Evolutionary conservation across 768 basidiomycete genomes (phyloP).

Genomic region (Hemileccinum impolitum): DNA sequence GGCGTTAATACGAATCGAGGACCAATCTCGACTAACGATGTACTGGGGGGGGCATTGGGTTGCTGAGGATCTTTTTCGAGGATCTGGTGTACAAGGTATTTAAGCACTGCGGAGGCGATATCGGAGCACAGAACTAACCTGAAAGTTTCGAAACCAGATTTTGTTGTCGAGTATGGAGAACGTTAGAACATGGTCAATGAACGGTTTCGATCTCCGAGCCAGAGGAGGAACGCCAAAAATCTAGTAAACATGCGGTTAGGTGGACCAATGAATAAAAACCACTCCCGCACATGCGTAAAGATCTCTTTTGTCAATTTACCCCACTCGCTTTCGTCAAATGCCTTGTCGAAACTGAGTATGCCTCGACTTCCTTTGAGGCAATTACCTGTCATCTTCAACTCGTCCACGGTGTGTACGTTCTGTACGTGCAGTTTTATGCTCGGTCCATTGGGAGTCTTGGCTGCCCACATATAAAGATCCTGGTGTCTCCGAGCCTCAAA

Average conservation of each 20-base stretch:
- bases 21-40: conserved; percentile 92
- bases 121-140: conserved; percentile 48
- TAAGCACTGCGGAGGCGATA: background rate
- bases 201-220: conserved; percentile 92
- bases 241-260: conserved; percentile 39
- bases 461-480: conserved; percentile 95
- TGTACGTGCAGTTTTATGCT: conserved; percentile 97
- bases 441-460: conserved; percentile 96
- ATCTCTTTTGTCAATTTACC: conserved; percentile 87
- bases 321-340: conserved; percentile 87
- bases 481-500: conserved; percentile 96
- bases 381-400: conserved; percentile 99
- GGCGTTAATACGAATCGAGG: conserved; percentile 97
- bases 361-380: conserved; percentile 95
- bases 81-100: conserved; percentile 51
- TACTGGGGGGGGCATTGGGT: conserved; percentile 81
- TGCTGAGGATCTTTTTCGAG: conserved; percentile 91
- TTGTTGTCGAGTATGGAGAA: conserved; percentile 95
- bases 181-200: conserved; percentile 95
- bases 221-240: conserved; percentile 92
- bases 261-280: background rate
- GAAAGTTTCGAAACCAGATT: conserved; percentile 99
- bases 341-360: conserved; percentile 86
- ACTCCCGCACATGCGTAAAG: conserved; percentile 76
- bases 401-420: conserved; percentile 99